These are phyloP conservation scores for Xylaria polymorpha DNA, from an alignment of 2,329 filamentous ascomycete species.

Conservation along the genomic window DNA sequence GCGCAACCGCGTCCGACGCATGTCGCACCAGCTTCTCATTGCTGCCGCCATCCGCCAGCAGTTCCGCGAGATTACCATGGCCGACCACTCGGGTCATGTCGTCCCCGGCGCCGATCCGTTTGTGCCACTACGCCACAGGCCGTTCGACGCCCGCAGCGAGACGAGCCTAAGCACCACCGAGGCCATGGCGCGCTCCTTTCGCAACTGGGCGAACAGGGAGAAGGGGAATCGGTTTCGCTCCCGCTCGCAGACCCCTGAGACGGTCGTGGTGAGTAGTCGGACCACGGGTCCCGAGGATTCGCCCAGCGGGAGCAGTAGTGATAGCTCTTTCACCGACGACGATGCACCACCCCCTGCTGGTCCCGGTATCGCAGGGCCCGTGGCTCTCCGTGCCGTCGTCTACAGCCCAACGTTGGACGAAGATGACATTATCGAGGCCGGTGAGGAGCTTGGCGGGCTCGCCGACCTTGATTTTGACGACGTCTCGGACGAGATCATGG, in stretches of 20 bases:
- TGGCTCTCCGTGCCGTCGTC: slow-evolving; percentile 10
- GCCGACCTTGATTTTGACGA: slow-evolving; percentile 22
- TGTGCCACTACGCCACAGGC: slow-evolving; percentile 16
- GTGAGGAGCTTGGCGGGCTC: slow-evolving; percentile 10
- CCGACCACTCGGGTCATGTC: slow-evolving; percentile 28
- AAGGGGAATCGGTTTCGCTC: slow-evolving; percentile 15
- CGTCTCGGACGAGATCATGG: slow-evolving; percentile 26
- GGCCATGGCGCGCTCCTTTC: slow-evolving; percentile 36
- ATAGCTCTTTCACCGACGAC: slow-evolving; percentile 18
- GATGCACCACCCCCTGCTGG: neutral
- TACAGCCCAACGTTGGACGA: neutral
- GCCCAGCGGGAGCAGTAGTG: slow-evolving; percentile 14
- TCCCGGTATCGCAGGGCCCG: neutral
- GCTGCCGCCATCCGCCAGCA: slow-evolving; percentile 41
- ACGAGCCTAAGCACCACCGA: slow-evolving; percentile 35
- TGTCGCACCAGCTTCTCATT: slow-evolving; percentile 40
- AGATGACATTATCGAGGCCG: slow-evolving; percentile 8
- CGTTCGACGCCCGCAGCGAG: slow-evolving; percentile 34
- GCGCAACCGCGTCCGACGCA: slow-evolving; percentile 37
- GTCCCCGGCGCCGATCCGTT: slow-evolving; percentile 25
- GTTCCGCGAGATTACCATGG: slow-evolving; percentile 36
- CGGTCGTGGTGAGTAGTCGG: neutral
- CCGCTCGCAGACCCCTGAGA: slow-evolving; percentile 15
- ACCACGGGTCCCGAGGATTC: slow-evolving; percentile 23
- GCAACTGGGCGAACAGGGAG: slow-evolving; percentile 32